A percentile compares a stretch with the other conserved stretches of the same genome.
Evolutionary conservation across 1,139 yeast genomes (phyloP).

Genomic region (Candida pseudoviswanathii): DNA sequence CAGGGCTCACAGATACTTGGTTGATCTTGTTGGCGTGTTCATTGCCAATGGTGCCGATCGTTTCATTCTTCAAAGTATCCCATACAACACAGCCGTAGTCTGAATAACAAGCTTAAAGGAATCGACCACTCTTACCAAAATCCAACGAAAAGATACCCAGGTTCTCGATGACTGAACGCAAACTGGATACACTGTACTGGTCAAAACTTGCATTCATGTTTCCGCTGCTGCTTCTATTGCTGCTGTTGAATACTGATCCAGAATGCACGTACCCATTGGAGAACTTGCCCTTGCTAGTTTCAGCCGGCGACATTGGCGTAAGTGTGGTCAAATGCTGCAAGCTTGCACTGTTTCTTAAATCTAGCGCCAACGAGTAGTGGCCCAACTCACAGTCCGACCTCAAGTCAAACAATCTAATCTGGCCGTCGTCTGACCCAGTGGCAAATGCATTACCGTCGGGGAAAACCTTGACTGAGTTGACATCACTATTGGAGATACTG

Average conservation of each 20-base stretch:
- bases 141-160: constrained; percentile 73
- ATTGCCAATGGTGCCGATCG: constrained; percentile 57
- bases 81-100: constrained; percentile 76
- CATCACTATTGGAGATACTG: constrained; percentile 64
- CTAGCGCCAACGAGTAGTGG: constrained; percentile 41
- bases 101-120: constrained; percentile 74
- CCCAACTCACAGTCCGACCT: constrained; percentile 76
- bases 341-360: constrained; percentile 8
- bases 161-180: constrained; percentile 45
- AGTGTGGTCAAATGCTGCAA: constrained; percentile 7
- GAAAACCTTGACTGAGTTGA: constrained; percentile 64
- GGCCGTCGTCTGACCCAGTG: constrained; percentile 81
- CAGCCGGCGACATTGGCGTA: not conserved
- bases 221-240: constrained; percentile 4
- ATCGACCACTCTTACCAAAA: constrained; percentile 74
- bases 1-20: constrained; percentile 67
- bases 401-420: constrained; percentile 70
- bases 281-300: constrained; percentile 1
- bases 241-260: constrained; percentile 1
- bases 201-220: not conserved
- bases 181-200: constrained; percentile 10
- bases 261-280: constrained; percentile 2
- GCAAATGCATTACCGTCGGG: constrained; percentile 71
- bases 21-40: constrained; percentile 61
- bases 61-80: constrained; percentile 71